Base-by-base conservation (phyloP, 768 basidiomycete species). In the Lentinula aciculospora region DNA sequence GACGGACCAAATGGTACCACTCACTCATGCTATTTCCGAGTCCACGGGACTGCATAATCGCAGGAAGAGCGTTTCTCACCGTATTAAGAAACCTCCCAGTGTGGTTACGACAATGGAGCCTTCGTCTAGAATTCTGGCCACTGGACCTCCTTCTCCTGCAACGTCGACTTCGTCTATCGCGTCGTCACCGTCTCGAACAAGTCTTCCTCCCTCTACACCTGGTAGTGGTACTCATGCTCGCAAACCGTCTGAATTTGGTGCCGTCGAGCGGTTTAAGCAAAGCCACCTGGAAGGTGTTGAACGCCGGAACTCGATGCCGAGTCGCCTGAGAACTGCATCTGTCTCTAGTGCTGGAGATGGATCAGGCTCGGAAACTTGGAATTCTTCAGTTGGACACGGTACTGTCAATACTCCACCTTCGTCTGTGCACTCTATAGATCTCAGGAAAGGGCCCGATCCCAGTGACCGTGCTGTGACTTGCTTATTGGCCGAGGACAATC, bases 401-500 rank as follows among this genome's bases (percentile, higher is more conserved):
- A 68, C 73, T 6, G 80, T 80, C 39, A 79, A 77, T 60, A 91
- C 90, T 3, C 88, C 92, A 27, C 85, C 89, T 9, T 92, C 91
- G 28, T 92, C 91, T 13, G 86, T 92, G n/a, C 84, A 86, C 63
- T 92, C 92, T 0, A 86, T 89, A 62, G 91, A 93, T 65, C 68
- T 92, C 69, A 81, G 82, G 68, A 84, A 84, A 71, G 85, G 81
- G 1, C 85, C 86, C 3, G 90, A 92, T 67, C 85, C 82, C n/a
- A 81, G 71, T 58, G 94, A 95, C 68, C 84, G 92, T 39, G 86
- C 88, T n/a, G 87, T 98, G 55, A 97, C 94, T 39, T 94, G 93
- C 66, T 71, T 99, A 27, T 80, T 99, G 34, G 97, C 96, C 1
- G 97, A 98, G 70, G 94, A 98, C 65, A 98, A 99, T 66, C 97